Conservation (phyloP, 225 moss, liverwort and hornwort species). For the Lunularia cruciata region DNA sequence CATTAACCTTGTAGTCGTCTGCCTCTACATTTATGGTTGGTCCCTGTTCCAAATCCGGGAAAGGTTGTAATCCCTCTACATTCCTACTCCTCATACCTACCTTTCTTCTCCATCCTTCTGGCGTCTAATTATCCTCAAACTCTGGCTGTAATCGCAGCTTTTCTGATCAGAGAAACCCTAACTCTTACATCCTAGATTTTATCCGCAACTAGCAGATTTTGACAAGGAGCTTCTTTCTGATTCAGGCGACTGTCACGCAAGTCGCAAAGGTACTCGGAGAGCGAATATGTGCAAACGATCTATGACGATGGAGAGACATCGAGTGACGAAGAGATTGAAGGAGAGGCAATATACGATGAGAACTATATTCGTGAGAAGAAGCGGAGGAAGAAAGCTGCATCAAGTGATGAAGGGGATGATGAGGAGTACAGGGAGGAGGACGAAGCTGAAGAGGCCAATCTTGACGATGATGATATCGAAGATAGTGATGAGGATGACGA, state of each 20-base stretch:
- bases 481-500: conserved; percentile 51
- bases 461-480: conserved; percentile 51
- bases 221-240: too few relatives aligned
- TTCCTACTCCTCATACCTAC: too few relatives aligned
- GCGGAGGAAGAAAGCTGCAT: conserved; percentile 47
- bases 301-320: conserved; percentile 55
- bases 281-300: conserved; percentile 52
- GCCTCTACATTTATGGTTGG: too few relatives aligned
- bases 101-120: too few relatives aligned
- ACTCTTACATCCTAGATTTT: too few relatives aligned
- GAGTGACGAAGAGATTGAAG: conserved; percentile 94
- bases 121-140: too few relatives aligned
- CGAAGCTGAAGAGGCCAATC: conserved; percentile 50
- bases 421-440: conserved; percentile 60
- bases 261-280: conserved; percentile 50
- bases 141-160: too few relatives aligned
- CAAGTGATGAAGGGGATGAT: conserved; percentile 59
- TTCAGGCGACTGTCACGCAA: conserved; percentile 68
- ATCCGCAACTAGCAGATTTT: too few relatives aligned
- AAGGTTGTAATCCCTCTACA: too few relatives aligned
- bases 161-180: too few relatives aligned
- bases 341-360: conserved; percentile 95
- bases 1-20: too few relatives aligned
- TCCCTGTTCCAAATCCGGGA: too few relatives aligned
- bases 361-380: conserved; percentile 75